Conservation (phyloP, 1,284 basidiomycete genomes). For the Cutaneotrichosporon cyanovorans region DNA sequence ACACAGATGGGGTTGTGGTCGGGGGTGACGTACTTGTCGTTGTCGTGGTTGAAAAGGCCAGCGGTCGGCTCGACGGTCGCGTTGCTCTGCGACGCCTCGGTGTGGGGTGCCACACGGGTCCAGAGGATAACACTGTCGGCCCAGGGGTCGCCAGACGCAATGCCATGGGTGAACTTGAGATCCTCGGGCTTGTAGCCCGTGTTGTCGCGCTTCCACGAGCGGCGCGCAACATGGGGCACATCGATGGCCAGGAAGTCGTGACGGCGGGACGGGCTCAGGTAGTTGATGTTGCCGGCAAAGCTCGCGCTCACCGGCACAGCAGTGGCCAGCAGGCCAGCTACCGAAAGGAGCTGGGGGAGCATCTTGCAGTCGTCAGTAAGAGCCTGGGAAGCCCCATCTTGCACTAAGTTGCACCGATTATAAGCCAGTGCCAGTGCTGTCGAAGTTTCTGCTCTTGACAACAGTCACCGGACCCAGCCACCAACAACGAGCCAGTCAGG, state of each 20-base stretch:
- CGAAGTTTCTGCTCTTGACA: no score
- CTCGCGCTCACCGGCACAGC: not conserved
- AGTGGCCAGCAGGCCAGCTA: not conserved
- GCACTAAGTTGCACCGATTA: no score
- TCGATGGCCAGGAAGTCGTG: not conserved
- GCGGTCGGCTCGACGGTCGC: conserved; percentile 21
- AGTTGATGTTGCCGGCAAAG: conserved; percentile 1
- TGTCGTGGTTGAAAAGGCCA: conserved; percentile 44
- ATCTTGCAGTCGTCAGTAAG: no score
- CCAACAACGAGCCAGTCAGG: no score
- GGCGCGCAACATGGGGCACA: not conserved
- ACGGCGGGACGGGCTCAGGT: conserved; percentile 1
- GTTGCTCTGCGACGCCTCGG: conserved; percentile 6
- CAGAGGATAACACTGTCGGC: conserved; percentile 45
- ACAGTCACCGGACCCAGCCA: no score
- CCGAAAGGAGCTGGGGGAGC: no score
- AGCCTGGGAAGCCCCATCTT: no score
- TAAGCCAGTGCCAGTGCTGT: no score
- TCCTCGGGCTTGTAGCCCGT: conserved; percentile 7
- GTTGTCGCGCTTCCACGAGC: not conserved
- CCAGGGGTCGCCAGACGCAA: conserved; percentile 26
- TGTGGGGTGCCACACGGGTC: conserved; percentile 18
- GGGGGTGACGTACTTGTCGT: conserved; percentile 49
- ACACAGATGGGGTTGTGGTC: conserved; percentile 59
- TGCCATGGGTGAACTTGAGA: conserved; percentile 17